Evolutionary conservation across 331 rosid genomes (phyloP).

Genomic region (Telfairia occidentalis): DNA sequence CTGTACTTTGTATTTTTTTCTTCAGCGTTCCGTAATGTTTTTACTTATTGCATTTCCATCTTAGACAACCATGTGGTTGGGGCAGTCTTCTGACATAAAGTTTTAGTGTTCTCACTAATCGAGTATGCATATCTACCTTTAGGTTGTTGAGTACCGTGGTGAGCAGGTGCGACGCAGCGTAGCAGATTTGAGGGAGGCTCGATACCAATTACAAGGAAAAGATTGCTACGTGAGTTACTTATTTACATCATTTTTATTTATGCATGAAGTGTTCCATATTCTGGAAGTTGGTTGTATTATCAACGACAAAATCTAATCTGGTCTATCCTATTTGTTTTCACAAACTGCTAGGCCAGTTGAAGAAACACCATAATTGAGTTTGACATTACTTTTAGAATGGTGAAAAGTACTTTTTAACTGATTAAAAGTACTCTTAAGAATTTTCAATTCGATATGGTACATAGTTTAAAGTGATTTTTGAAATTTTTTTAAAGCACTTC

Average conservation of each 20-base stretch:
- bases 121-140: slow-evolving; percentile 12
- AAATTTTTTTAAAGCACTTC: not conserved
- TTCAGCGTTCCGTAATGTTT: not conserved
- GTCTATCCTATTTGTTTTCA: not conserved
- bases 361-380: not conserved
- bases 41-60: not conserved
- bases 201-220: slow-evolving; percentile 68
- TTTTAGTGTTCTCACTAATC: not conserved
- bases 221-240: slow-evolving; percentile 77
- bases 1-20: not conserved
- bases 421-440: not conserved
- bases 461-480: not conserved
- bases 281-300: not conserved
- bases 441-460: not conserved
- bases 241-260: not conserved
- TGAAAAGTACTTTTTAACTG: not conserved
- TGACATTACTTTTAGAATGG: not conserved
- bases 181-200: slow-evolving; percentile 81
- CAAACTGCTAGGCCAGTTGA: not conserved
- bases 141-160: slow-evolving; percentile 97
- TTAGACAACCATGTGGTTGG: not conserved
- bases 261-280: not conserved
- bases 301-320: not conserved
- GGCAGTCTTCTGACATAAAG: not conserved
- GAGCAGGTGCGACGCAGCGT: slow-evolving; percentile 75